These are phyloP conservation scores for Fusarium verrucosum DNA, from an alignment of 2,329 filamentous ascomycete species.

Conservation along the genomic window DNA sequence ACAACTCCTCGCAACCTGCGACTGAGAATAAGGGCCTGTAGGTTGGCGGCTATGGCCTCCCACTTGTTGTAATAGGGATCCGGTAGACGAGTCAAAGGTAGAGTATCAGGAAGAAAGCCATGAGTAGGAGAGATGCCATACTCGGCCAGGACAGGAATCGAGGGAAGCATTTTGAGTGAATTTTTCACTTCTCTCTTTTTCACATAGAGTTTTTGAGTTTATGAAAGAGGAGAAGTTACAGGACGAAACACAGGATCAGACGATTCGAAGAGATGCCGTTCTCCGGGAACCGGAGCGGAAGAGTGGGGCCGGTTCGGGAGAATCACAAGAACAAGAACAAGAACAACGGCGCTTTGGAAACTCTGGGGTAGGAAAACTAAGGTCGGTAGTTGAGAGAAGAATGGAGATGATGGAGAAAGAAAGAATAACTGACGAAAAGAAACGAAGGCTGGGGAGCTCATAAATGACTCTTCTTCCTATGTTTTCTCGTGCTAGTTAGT, in stretches of 20 bases:
- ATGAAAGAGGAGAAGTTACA: background rate
- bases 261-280: slow-evolving; percentile 16
- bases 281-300: slow-evolving; percentile 32
- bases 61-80: slow-evolving; percentile 95
- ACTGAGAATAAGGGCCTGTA: slow-evolving; percentile 87
- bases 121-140: slow-evolving; percentile 81
- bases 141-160: slow-evolving; percentile 72
- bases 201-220: background rate
- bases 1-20: slow-evolving; percentile 83
- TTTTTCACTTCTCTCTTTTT: background rate
- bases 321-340: background rate
- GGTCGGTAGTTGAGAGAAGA: background rate
- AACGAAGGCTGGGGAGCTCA: slow-evolving; percentile 13
- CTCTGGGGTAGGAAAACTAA: slow-evolving; percentile 21
- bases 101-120: slow-evolving; percentile 86
- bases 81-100: slow-evolving; percentile 81
- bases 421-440: background rate
- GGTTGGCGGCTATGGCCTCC: slow-evolving; percentile 86
- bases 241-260: slow-evolving; percentile 4
- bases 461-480: slow-evolving; percentile 40
- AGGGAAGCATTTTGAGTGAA: slow-evolving; percentile 58
- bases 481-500: slow-evolving; percentile 30
- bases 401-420: slow-evolving; percentile 21
- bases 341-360: background rate
- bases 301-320: slow-evolving; percentile 38